Conservation (phyloP, 441 rosid genomes). For the California macrophylla region DNA sequence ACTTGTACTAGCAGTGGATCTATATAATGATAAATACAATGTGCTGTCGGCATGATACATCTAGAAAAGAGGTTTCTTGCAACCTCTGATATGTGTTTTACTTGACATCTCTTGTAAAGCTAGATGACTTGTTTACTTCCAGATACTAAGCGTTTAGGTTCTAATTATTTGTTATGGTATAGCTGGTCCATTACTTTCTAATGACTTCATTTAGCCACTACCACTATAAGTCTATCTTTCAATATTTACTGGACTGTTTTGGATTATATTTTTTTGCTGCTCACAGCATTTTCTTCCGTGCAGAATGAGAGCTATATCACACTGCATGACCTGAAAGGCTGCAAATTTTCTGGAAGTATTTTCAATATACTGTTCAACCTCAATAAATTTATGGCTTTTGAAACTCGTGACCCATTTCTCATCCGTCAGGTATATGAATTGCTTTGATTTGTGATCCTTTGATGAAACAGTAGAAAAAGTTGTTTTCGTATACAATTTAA, state of each 20-base stretch:
- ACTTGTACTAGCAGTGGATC: no score
- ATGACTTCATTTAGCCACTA: neutral
- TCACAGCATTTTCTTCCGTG: constrained; percentile 10
- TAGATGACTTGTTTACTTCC: neutral
- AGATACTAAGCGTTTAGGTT: neutral
- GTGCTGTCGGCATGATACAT: neutral
- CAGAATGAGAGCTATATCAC: constrained; percentile 50
- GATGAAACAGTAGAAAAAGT: neutral
- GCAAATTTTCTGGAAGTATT: constrained; percentile 46
- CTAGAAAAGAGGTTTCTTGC: neutral
- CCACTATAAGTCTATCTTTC: neutral
- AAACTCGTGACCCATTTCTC: constrained; percentile 46
- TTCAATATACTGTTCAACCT: constrained; percentile 59
- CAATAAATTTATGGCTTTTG: constrained; percentile 48
- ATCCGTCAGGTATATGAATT: constrained; percentile 38
- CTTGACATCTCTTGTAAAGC: neutral
- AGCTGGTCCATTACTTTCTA: neutral
- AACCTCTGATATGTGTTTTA: neutral
- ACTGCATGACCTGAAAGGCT: constrained; percentile 41
- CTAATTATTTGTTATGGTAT: neutral
- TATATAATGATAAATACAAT: no score
- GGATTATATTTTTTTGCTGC: neutral
- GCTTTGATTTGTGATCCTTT: constrained; percentile 9
- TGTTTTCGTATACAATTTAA: neutral
- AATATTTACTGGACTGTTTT: neutral